A percentile compares a stretch with the other conserved stretches of the same genome.
Evolutionary conservation across 1,139 yeast species (phyloP).

Genomic region (Scheffersomyces cryptocercus): DNA sequence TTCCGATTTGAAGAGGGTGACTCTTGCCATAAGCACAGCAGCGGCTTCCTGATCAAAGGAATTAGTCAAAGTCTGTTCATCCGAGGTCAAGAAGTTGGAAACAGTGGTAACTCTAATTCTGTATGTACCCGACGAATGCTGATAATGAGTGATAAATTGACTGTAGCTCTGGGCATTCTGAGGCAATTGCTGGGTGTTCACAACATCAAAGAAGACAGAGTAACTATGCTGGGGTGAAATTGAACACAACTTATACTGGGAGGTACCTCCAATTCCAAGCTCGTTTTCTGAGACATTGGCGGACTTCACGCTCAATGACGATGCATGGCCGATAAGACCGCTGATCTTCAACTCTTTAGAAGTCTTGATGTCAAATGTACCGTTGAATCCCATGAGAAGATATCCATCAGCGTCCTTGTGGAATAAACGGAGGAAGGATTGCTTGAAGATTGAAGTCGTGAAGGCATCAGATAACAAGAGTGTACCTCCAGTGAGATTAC

Average conservation of each 20-base stretch:
- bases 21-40: conserved; percentile 92
- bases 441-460: conserved; percentile 94
- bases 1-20: conserved; percentile 88
- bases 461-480: conserved; percentile 91
- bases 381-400: conserved; percentile 85
- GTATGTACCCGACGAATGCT: conserved; percentile 78
- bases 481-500: conserved; percentile 93
- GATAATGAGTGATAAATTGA: conserved; percentile 77
- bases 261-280: conserved; percentile 90
- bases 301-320: conserved; percentile 64
- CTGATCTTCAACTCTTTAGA: conserved; percentile 86
- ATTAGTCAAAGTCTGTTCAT: conserved; percentile 50
- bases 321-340: conserved; percentile 93
- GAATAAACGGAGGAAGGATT: conserved; percentile 85
- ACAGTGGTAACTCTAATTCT: conserved; percentile 91
- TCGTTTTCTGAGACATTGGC: conserved; percentile 87
- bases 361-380: conserved; percentile 82
- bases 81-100: conserved; percentile 60
- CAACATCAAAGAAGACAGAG: conserved; percentile 85
- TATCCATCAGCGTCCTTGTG: conserved; percentile 84
- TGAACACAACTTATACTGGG: conserved; percentile 82
- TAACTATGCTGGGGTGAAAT: conserved; percentile 85
- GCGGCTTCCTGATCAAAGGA: conserved; percentile 99
- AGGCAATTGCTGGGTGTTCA: conserved; percentile 50
- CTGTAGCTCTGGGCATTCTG: conserved; percentile 57